Base-by-base conservation (phyloP, 768 basidiomycete species). In the Jaapia argillacea region DNA sequence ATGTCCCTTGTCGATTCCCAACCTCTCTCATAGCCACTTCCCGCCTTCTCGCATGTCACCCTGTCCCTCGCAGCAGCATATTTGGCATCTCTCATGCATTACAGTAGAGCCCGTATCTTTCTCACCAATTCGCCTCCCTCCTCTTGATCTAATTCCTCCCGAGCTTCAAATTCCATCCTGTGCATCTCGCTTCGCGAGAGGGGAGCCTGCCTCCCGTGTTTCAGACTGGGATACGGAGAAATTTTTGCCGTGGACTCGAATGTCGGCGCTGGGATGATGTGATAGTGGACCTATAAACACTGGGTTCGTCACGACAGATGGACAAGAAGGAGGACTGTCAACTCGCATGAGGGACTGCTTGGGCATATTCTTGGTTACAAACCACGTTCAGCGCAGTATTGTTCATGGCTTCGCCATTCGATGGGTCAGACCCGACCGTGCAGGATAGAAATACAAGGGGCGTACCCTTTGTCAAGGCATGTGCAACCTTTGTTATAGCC, bases 321-420 rank as follows among this genome's bases (percentile, higher is more conserved):
- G 25, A 36, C 12, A 10, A 42, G 38, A 25, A 41, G 36, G 31
- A 20, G 22, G 37, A 33, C 39, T 6, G n/a, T n/a, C 4, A 16
- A 54, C 75, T 45, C 48, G 83, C 83, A 63, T 86, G 84, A n/a
- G 76, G 77, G 5, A 86, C 81, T 3, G 79, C 80, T 54, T 86
- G 84, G 0, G 84, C 84, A 51, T 86, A 86, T 58, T 85, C 83
- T 54, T 86, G 83, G 54, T 85, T 85, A 52, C 82, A 84, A 3
- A 85, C 83, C 4, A 86, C 74, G 54, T 85, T 86, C 38, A 86
- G 64, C 5, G 67, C 81, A 13, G 79, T 80, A 50, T 84, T 79
- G 7, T 73, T 66, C 21, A 83, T 50, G 1, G 75, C 81, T 84
- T 10, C 43, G 4, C 18, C 24, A 28, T 22, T 12, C 44, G 14